Percentiles rank a stretch among this genome's conserved stretches.
Evolutionary conservation across 768 basidiomycete genomes (phyloP).

Genomic region (Lactarius deliciosus): DNA sequence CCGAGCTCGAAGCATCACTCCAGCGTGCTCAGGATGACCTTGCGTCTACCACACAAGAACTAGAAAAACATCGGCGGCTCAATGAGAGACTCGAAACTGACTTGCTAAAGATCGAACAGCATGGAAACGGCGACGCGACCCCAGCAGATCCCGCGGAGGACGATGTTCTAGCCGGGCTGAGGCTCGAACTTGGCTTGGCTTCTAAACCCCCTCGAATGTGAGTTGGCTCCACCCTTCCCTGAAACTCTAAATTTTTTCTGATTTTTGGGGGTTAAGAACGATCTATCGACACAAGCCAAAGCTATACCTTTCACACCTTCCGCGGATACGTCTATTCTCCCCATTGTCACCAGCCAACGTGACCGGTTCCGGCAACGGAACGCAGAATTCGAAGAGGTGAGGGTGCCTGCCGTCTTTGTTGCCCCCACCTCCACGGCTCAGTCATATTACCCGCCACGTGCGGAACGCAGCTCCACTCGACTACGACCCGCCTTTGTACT

Average conservation of each 20-base stretch:
- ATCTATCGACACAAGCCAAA: conserved; percentile 45
- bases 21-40: conserved; percentile 58
- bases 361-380: conserved; percentile 98
- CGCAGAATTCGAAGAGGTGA: conserved; percentile 92
- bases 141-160: conserved; percentile 37
- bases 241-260: neutral
- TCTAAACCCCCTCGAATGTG: conserved; percentile 27
- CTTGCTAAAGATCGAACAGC: conserved; percentile 75
- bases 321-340: conserved; percentile 93
- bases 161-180: conserved; percentile 60
- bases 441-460: neutral
- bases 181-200: conserved; percentile 70
- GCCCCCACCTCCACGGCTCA: conserved; percentile 1
- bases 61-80: conserved; percentile 73
- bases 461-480: conserved; percentile 48
- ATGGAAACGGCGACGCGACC: conserved; percentile 37
- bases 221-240: neutral
- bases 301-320: conserved; percentile 71
- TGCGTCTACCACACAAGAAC: conserved; percentile 55
- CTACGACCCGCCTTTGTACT: no score
- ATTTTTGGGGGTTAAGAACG: conserved; percentile 24
- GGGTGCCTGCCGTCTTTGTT: conserved; percentile 8
- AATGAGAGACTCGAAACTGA: conserved; percentile 94
- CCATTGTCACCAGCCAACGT: conserved; percentile 95
- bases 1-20: conserved; percentile 74